Conservation (phyloP, 2,329 filamentous ascomycete genomes). For the Pseudomassariella vexata region DNA sequence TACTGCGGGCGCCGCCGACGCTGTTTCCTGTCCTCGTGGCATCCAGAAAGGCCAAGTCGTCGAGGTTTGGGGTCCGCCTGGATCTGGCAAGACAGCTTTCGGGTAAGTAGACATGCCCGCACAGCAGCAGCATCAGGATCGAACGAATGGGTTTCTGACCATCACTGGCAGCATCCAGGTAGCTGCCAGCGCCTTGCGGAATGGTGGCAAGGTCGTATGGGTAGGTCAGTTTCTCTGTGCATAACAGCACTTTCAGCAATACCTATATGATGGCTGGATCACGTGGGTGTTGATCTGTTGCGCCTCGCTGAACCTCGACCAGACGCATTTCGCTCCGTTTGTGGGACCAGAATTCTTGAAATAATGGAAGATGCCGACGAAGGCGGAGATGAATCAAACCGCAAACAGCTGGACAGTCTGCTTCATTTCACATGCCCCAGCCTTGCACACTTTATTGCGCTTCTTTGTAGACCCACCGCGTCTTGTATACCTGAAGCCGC, state of each 20-base stretch:
- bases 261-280: constrained; percentile 1
- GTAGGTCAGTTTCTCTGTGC: constrained; percentile 57
- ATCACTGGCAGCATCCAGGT: constrained; percentile 60
- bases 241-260: no score
- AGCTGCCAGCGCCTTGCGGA: constrained; percentile 55
- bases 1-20: constrained; percentile 8
- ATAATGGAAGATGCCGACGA: constrained; percentile 13
- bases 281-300: constrained; percentile 3
- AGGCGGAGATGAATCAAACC: constrained; percentile 6
- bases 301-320: constrained; percentile 10
- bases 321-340: constrained; percentile 41
- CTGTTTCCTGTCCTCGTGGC: constrained; percentile 38
- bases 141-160: constrained; percentile 7
- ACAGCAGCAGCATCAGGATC: background rate
- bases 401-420: constrained; percentile 25
- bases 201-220: constrained; percentile 67
- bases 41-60: constrained; percentile 72
- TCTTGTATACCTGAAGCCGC: constrained; percentile 58
- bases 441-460: constrained; percentile 68
- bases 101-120: constrained; percentile 48
- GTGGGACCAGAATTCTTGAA: constrained; percentile 28
- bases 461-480: constrained; percentile 63
- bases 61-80: constrained; percentile 84
- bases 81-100: constrained; percentile 77
- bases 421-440: constrained; percentile 48